Evolutionary conservation across 1,139 yeast genomes (phyloP), one percentile per base, ranked within the genome.

Genomic region (Zygosaccharomyces pseudobailii): DNA sequence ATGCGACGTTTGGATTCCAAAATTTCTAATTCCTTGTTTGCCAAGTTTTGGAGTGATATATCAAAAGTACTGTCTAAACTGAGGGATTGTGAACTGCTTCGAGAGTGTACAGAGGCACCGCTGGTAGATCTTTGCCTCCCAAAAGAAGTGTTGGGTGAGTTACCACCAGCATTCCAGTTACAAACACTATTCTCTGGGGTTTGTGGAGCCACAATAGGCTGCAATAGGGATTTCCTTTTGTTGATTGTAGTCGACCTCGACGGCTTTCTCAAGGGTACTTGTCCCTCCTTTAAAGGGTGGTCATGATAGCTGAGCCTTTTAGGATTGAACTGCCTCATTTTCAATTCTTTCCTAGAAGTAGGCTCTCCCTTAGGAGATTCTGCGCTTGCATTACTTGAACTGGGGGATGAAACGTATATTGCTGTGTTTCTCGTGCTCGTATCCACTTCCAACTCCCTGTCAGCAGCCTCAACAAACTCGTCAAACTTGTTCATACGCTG

Each of bases 1-100:
- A 66, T 55, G 24, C 57, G 56, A 40, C 56, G 61, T 45, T 64
- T 65, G n/a, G 63, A 55, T 36, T 65, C 69, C 41, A 66, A 47
- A 28, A 66, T 43, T 38, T 63, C 65, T 10, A 61, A 50, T 41
- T 66, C 70, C 46, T 63, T 64, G 42, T 54, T 57, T 3, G 70
- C 70, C 30, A 66, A 48, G 25, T 51, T 54, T 39, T 59, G 61
- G 33, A 59, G 33, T 23, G 58, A 41, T 3, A 55, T 51, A 36
- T 56, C 59, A 8, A 33, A 25, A 10, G 44, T 41, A 9, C 30
- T 23, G 21, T 33, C 44, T 20, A 41, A 28, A 3, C 28, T 34
- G 19, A 38, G 9, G 7, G 42, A 36, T 10, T 31, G 42, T 5
- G 37, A 30, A 13, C 46, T 36, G 36, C 42, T 37, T 7, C 32